Percentiles rank a stretch among this genome's conserved stretches.
Conservation (phyloP, 2,329 filamentous ascomycete genomes). For the Ophiostoma perfectum region DNA sequence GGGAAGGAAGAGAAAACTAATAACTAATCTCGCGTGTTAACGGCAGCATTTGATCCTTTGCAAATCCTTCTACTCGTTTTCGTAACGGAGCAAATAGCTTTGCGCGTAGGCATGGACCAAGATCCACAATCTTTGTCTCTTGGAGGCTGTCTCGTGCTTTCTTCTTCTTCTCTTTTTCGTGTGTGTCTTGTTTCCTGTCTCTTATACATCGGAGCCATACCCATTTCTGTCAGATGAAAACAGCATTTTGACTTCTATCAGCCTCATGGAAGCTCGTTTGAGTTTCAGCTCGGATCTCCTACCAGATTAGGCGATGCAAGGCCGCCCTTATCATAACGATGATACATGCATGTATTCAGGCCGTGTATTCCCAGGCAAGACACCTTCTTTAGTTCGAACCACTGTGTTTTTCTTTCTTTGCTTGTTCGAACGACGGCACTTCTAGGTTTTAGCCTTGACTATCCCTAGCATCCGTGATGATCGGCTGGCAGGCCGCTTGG, state of each 20-base stretch:
- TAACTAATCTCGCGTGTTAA: neutral
- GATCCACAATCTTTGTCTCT: neutral
- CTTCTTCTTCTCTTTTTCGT: neutral
- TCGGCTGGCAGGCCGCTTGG: neutral
- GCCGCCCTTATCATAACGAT: too few relatives aligned
- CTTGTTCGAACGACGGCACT: neutral
- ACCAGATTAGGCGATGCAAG: too few relatives aligned
- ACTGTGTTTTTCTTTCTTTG: neutral
- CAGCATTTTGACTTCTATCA: neutral
- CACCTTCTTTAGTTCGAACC: neutral
- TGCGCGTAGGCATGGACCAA: neutral
- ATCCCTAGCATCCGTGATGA: neutral
- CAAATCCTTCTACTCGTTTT: neutral
- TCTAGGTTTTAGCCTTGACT: neutral
- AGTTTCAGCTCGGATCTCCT: neutral
- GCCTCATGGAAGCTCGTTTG: neutral
- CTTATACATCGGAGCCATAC: neutral
- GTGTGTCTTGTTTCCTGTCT: neutral
- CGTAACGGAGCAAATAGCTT: neutral
- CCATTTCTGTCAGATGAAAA: neutral
- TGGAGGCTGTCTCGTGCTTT: neutral
- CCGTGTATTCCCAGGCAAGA: too few relatives aligned
- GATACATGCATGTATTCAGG: too few relatives aligned
- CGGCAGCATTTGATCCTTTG: neutral
- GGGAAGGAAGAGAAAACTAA: neutral